A percentile compares a stretch with the other conserved stretches of the same genome.
Conservation (phyloP, 805 yeast genomes). For the Saccharomycopsis sp. region DNA sequence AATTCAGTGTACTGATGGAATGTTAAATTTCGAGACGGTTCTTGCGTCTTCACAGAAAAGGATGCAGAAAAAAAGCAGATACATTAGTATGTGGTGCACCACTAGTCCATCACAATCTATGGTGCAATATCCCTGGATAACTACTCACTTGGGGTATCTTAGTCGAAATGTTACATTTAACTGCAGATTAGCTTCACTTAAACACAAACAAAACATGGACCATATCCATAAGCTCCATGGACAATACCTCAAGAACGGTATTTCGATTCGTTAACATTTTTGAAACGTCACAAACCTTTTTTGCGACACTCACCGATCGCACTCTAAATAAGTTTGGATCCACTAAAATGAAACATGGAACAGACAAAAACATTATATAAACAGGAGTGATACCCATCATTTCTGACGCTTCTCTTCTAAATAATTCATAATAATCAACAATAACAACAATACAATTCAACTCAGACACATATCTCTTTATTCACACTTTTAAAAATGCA, state of each 20-base stretch:
- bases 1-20: too few relatives aligned
- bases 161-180: too few relatives aligned
- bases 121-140: background rate
- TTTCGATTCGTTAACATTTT: background rate
- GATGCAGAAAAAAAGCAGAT: background rate
- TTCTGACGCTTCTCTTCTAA: too few relatives aligned
- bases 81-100: too few relatives aligned
- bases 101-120: background rate
- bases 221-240: background rate
- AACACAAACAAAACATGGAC: background rate
- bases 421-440: too few relatives aligned
- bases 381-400: background rate
- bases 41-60: too few relatives aligned
- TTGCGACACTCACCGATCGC: background rate
- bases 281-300: background rate
- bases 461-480: too few relatives aligned
- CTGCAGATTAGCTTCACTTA: too few relatives aligned
- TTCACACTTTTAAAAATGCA: constrained; percentile 4
- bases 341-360: background rate
- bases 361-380: background rate
- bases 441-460: too few relatives aligned
- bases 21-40: too few relatives aligned
- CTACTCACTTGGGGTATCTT: too few relatives aligned
- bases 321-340: background rate
- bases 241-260: background rate